phyloP scores from a whole-genome alignment of 2,329 filamentous ascomycete species.

The Fusarium longipes region DNA sequence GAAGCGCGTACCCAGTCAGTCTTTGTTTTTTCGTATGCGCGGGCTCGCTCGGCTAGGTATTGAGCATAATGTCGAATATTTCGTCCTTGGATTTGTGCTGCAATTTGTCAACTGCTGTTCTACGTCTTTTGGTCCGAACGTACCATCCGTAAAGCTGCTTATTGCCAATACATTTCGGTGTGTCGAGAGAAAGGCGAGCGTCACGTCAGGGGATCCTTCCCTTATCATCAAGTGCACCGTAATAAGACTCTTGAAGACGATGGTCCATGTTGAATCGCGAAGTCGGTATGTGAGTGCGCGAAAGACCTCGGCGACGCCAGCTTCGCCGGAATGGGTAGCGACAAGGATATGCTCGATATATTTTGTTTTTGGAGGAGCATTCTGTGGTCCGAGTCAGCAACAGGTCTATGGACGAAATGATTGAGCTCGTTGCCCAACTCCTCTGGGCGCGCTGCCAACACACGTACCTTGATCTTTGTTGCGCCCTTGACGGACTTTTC shows the following conservation, averaged over 20 bases:
- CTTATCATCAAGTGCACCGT: constrained; percentile 97
- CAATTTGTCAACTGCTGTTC: constrained; percentile 19
- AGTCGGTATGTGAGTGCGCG: constrained; percentile 88
- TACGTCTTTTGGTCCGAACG: constrained; percentile 51
- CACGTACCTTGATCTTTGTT: constrained; percentile 90
- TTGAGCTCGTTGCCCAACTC: constrained; percentile 5
- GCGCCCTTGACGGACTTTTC: constrained; percentile 99
- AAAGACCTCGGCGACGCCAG: constrained; percentile 95
- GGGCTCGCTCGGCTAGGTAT: constrained; percentile 85
- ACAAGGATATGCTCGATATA: constrained; percentile 99
- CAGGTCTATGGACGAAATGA: background rate
- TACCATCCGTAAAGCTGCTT: constrained; percentile 92
- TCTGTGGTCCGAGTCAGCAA: constrained; percentile 60
- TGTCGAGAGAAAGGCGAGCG: constrained; percentile 83
- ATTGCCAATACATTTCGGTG: constrained; percentile 87
- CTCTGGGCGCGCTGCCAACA: constrained; percentile 3
- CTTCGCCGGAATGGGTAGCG: constrained; percentile 93
- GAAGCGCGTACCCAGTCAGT: constrained; percentile 89
- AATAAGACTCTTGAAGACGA: constrained; percentile 97
- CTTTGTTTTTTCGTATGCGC: constrained; percentile 84
- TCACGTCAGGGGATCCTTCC: constrained; percentile 90
- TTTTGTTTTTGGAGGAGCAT: constrained; percentile 97
- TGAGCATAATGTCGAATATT: constrained; percentile 94
- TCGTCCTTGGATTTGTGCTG: constrained; percentile 92
- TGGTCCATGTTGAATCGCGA: constrained; percentile 98